Base-by-base conservation (phyloP, 1,284 basidiomycete genomes). In the Malassezia furfur region DNA sequence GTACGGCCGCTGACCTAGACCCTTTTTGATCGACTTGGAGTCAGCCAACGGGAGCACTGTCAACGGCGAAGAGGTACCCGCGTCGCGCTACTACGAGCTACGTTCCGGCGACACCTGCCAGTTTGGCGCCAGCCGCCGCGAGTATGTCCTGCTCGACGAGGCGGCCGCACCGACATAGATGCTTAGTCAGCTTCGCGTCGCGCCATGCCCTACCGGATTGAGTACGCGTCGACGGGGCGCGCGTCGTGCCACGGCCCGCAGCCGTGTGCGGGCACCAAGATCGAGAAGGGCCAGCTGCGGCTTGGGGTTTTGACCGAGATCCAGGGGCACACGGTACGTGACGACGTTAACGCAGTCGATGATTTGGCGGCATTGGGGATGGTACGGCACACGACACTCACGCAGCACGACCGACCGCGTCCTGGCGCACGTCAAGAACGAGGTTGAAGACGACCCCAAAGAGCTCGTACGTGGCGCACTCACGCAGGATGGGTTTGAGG, bases 1-100 rank as follows among this genome's bases (percentile, higher is more conserved):
- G 53, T 51, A 7, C 7, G 57, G 53, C 52, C 15, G n/a, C 47
- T 52, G 14, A 41, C 44, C 22, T 40, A 56, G 59, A 43, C 63
- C 65, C 28, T 63, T 36, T 63, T 89, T 91, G 70, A 91, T 94
- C 2, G 93, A 99, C 75, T 82, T 99, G 8, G 93, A 98, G 63
- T 93, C 89, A 10, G 94, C 93, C 1, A 99, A 99, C 70, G 85
- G 88, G 3, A 96, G 91, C 0, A 80, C 82, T 57, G 91, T 99
- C 48, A 98, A 98, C 70, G 87, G 85, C 55, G 81, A 85, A 66
- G 78, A 81, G 53, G 85, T 98, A 50, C 93, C 93, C 0, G 79
- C 83, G 2, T 85, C 89, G 14, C 79, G 93, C 53, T 96, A 87
- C 76, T 96, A 88, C 71, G 94, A 98, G 76, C 78, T 99, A 38